phyloP scores from a whole-genome alignment of 441 rosid genomes.

The Arabidopsis hybrid region DNA sequence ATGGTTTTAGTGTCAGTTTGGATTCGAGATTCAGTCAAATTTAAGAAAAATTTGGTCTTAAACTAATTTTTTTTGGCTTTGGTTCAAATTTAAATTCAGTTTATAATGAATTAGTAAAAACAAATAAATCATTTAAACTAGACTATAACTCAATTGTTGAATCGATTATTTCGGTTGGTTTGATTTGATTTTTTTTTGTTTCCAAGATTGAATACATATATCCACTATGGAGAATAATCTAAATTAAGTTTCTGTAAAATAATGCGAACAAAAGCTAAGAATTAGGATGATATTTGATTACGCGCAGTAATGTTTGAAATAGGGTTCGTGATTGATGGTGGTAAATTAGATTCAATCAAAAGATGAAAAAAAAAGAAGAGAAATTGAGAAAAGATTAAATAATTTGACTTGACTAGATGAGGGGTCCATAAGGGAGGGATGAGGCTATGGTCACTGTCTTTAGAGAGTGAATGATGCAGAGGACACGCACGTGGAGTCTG shows the following conservation, averaged over 20 bases:
- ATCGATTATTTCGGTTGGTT: background rate
- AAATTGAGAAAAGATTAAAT: conserved; percentile 23
- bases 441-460: conserved; percentile 45
- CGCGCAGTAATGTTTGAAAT: conserved; percentile 38
- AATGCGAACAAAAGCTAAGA: background rate
- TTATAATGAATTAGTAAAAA: too few species aligned
- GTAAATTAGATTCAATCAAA: conserved; percentile 37
- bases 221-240: background rate
- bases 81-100: background rate
- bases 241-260: background rate
- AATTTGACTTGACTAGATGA: conserved; percentile 40
- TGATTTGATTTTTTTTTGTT: background rate
- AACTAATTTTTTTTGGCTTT: background rate
- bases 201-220: background rate
- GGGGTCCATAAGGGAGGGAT: conserved; percentile 26
- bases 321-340: conserved; percentile 41
- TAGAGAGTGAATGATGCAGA: conserved; percentile 50
- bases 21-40: background rate
- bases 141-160: too few species aligned
- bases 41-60: background rate
- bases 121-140: too few species aligned
- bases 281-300: conserved; percentile 1
- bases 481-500: conserved; percentile 48
- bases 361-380: conserved; percentile 19
- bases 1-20: too few species aligned